Base-by-base conservation (phyloP, 169 alveolate species). In the Plasmodium gallinaceum region DNA sequence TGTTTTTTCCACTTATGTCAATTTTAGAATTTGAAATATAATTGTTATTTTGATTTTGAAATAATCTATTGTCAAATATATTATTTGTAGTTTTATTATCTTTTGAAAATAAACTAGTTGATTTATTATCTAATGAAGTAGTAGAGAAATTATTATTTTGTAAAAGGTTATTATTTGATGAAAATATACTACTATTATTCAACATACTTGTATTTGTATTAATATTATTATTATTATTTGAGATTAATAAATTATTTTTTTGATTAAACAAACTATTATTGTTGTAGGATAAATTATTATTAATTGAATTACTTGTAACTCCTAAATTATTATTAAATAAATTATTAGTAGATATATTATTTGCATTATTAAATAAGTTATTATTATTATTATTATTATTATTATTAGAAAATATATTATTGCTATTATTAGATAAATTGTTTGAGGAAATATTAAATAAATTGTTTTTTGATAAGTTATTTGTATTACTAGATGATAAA, bases 31-130 rank as follows among this genome's bases (percentile, higher is more conserved):
- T 46, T n/a, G 69, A 26, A 12, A 48, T 45, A 54, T 26, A 57
- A 73, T 45, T 73, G 60, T 14, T 73, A 26, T 32, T 22, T 52
- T 52, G n/a, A 73, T 24, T 62, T 62, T 61, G 75, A 62, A 75
- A 75, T 51, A 75, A 75, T 3, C 48, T 75, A 43, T 75, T 57
- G 22, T 46, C 51, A 75, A 43, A 18, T 24, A 66, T 14, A 54
- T 20, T 62, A 64, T 54, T 61, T 18, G 62, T 22, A 42, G 26
- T 48, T 62, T 62, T 62, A 32, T 57, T 75, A 14, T 75, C 43
- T 43, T 46, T 75, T 60, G 88, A 46, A 48, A 62, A 64, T 51
- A 64, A 10, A 39, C 61, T 61, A n/a, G 88, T 61, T 12, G 88
- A 75, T 7, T 61, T 75, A n/a, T 39, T 65, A 24, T 48, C 4